A percentile compares a stretch with the other conserved stretches of the same genome.
Conservation (phyloP, 1,139 yeast genomes). For the Suhomyces anneliseae region DNA sequence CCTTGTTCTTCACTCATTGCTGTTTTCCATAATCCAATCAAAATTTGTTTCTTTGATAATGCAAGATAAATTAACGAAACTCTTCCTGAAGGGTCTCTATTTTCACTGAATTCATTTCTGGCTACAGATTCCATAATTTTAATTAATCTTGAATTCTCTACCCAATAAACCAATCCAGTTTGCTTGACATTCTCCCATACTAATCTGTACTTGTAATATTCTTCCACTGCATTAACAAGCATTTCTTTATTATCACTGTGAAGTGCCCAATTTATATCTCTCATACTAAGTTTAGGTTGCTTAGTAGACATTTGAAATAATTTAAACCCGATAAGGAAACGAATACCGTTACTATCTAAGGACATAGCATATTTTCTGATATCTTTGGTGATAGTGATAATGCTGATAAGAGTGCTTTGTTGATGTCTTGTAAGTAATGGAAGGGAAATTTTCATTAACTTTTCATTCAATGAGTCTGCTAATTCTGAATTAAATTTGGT, state of each 20-base stretch:
- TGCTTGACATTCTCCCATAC: slow-evolving; percentile 63
- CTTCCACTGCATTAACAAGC: slow-evolving; percentile 55
- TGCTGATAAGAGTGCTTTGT: slow-evolving; percentile 75
- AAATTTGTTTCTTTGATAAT: slow-evolving; percentile 69
- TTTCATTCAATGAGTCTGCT: slow-evolving; percentile 54
- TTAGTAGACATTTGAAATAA: slow-evolving; percentile 55
- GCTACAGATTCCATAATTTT: slow-evolving; percentile 68
- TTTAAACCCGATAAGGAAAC: slow-evolving; percentile 72
- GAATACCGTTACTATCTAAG: slow-evolving; percentile 70
- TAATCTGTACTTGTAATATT: slow-evolving; percentile 41
- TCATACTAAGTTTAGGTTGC: slow-evolving; percentile 55
- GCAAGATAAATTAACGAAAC: slow-evolving; percentile 80
- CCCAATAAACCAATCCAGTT: slow-evolving; percentile 76
- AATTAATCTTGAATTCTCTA: slow-evolving; percentile 47
- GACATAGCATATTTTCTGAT: slow-evolving; percentile 48
- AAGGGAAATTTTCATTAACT: slow-evolving; percentile 61
- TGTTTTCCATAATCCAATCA: slow-evolving; percentile 83
- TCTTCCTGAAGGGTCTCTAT: slow-evolving; percentile 68
- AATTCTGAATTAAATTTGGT: slow-evolving; percentile 44
- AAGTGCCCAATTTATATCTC: slow-evolving; percentile 87
- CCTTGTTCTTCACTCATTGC: slow-evolving; percentile 76
- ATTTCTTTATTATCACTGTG: slow-evolving; percentile 79
- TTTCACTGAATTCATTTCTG: slow-evolving; percentile 59
- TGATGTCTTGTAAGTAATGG: slow-evolving; percentile 90
- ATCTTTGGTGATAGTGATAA: slow-evolving; percentile 62